Percentiles rank a stretch among this genome's conserved stretches.
These are phyloP conservation scores for Sanghuangporus sanghuang DNA, from an alignment of 1,284 basidiomycete genomes.

Conservation along the genomic window DNA sequence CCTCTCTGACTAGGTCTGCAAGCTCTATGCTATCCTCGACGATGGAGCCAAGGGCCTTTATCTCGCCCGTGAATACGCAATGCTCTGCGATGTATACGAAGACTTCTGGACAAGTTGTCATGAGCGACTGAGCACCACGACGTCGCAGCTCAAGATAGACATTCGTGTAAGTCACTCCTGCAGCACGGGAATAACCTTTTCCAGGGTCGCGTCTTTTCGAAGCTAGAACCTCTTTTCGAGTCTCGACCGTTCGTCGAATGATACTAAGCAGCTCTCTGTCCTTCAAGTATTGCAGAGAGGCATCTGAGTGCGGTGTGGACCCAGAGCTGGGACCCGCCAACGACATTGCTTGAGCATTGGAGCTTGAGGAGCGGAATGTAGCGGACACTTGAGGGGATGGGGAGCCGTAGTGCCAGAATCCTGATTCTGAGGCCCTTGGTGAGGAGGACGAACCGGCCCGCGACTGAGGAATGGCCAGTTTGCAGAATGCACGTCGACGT, in stretches of 20 bases:
- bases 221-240: background rate
- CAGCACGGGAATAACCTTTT: background rate
- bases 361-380: background rate
- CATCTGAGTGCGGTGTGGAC: background rate
- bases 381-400: background rate
- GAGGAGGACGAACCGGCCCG: background rate
- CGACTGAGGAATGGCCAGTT: conserved; percentile 9
- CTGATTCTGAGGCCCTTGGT: background rate
- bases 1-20: background rate
- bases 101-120: background rate
- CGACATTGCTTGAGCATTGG: background rate
- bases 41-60: background rate
- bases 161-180: background rate
- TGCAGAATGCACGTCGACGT: conserved; percentile 20
- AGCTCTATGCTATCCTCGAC: conserved; percentile 7
- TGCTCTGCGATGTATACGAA: background rate
- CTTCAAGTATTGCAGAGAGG: background rate
- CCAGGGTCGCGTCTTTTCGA: background rate
- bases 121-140: background rate
- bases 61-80: background rate
- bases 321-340: background rate
- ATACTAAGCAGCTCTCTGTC: conserved; percentile 2
- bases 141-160: conserved; percentile 1
- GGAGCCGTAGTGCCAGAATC: background rate
- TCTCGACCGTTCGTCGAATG: background rate